phyloP scores from a whole-genome alignment of 2,329 filamentous ascomycete genomes.

The Pseudopithomyces maydicus region DNA sequence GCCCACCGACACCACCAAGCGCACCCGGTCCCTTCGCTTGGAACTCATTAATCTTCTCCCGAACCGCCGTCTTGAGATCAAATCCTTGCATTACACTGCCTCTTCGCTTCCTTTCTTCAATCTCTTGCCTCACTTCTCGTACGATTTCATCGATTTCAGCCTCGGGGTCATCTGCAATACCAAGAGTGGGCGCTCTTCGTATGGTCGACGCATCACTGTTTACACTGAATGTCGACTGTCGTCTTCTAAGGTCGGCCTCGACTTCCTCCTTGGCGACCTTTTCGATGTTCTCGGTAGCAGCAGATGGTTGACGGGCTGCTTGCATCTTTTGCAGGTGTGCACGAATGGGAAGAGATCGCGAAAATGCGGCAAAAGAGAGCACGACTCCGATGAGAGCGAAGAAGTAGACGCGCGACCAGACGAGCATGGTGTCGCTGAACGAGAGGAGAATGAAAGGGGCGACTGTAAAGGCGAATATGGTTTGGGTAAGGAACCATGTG shows the following conservation, averaged over 20 bases:
- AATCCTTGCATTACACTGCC: constrained; percentile 44
- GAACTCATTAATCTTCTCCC: constrained; percentile 43
- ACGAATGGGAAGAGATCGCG: constrained; percentile 72
- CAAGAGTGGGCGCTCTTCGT: constrained; percentile 68
- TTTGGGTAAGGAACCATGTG: constrained; percentile 76
- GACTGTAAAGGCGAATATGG: constrained; percentile 81
- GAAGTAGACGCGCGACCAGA: constrained; percentile 89
- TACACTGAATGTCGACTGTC: constrained; percentile 52
- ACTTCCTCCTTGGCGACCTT: constrained; percentile 32
- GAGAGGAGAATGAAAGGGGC: constrained; percentile 84
- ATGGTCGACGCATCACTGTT: constrained; percentile 61
- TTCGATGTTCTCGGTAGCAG: constrained; percentile 35
- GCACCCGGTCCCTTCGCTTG: constrained; percentile 12
- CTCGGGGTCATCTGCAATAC: constrained; percentile 77
- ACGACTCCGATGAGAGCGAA: constrained; percentile 75
- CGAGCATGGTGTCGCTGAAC: constrained; percentile 70
- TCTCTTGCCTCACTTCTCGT: constrained; percentile 73
- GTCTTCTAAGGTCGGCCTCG: neutral
- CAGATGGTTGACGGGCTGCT: constrained; percentile 23
- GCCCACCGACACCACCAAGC: neutral
- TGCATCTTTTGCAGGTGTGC: constrained; percentile 46
- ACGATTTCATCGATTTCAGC: constrained; percentile 79
- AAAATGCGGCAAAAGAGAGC: constrained; percentile 74
- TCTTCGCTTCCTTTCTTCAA: constrained; percentile 63
- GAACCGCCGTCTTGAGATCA: constrained; percentile 42